Conservation (phyloP, 352 stramenopile genomes). For the Aphanomyces euteiches region DNA sequence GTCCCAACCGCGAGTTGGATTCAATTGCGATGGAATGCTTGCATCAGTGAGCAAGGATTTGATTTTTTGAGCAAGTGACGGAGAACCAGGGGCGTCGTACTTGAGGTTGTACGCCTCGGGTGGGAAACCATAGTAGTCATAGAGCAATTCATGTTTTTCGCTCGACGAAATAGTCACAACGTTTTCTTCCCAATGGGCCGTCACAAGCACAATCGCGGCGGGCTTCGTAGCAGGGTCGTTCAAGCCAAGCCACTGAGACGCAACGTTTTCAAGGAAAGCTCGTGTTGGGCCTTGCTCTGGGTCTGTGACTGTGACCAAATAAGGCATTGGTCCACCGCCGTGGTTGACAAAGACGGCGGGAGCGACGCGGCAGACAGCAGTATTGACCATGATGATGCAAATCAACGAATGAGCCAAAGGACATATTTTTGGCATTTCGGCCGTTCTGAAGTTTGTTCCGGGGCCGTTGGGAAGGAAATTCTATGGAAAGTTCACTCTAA, state of each 20-base stretch:
- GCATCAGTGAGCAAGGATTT: constrained; percentile 48
- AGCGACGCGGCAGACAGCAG: background rate
- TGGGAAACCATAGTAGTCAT: constrained; percentile 90
- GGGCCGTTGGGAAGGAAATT: no score
- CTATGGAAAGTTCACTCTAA: no score
- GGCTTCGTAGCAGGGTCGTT: constrained; percentile 43
- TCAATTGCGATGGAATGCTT: constrained; percentile 49
- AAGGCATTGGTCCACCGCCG: constrained; percentile 54
- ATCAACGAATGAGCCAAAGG: no score
- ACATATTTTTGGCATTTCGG: no score
- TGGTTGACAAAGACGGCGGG: constrained; percentile 53
- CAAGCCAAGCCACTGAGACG: constrained; percentile 42
- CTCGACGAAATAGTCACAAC: constrained; percentile 44
- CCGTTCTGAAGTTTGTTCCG: no score
- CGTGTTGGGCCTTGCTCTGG: constrained; percentile 40
- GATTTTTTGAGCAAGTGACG: constrained; percentile 62
- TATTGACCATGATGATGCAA: background rate
- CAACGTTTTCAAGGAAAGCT: constrained; percentile 38
- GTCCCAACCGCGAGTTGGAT: constrained; percentile 75
- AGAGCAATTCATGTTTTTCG: constrained; percentile 61
- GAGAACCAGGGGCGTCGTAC: constrained; percentile 75
- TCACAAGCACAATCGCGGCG: constrained; percentile 78
- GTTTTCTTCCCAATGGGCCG: constrained; percentile 79
- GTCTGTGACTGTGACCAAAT: constrained; percentile 36
- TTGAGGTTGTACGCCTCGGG: constrained; percentile 76